Evolutionary conservation across 2,329 filamentous ascomycete species (phyloP), one percentile per base, ranked within the genome.

Genomic region (Penicillium sp.): DNA sequence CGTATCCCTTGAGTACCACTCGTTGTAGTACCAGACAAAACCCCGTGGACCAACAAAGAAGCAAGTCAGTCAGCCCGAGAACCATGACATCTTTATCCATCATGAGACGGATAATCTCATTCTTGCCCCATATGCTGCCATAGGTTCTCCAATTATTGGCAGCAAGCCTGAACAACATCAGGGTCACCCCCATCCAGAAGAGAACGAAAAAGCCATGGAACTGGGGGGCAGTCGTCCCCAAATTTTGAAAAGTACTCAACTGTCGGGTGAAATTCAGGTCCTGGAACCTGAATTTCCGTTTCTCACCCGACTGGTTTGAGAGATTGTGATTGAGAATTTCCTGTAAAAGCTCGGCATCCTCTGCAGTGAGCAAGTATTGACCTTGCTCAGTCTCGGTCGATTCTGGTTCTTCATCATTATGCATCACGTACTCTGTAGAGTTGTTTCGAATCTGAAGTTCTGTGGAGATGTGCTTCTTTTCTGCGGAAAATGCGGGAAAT

Each of bases 141-240:
- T 84, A 77, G n/a, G 73, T 72, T 53, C 76, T 75, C 75, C 81
- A 88, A 61, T 89, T 90, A 35, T 80, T 75, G 29, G 80, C 79
- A 0, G 77, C 83, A 42, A 87, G 81, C 62, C 82, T 82, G 31
- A 85, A 61, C 51, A 88, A 77, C 57, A 85, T 77, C 38, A 89
- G 64, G 6, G 78, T 76, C 54, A 88, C 81, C 8, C 77, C 76
- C 4, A 59, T 49, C 64, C 87, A 90, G 65, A 88, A 88, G 0
- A 91, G 72, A 0, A 83, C 86, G 61, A 87, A 89, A 70, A 90
- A 90, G 28, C 87, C 87, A 63, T 85, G 81, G 59, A 89, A 90
- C 0, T 83, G 82, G 37, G 82, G 87, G 42, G 83, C 81, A 3
- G 78, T 76, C 2, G 80, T 78, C 1, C 72, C 71, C 5, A 77